Base-by-base conservation (phyloP, 257 asterid species). In the Oldenlandia corymbosa region DNA sequence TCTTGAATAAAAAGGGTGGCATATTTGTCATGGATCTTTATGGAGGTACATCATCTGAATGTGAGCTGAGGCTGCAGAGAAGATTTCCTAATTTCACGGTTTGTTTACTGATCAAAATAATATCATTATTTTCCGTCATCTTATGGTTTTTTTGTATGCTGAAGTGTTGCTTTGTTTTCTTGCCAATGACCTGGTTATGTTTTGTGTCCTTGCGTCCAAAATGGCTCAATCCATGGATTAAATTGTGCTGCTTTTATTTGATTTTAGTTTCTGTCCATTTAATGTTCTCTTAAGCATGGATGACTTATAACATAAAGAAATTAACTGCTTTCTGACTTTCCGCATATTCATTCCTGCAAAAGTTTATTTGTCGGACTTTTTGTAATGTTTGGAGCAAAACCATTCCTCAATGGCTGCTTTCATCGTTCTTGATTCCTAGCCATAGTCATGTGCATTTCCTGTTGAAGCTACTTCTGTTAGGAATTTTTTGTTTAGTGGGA, bases 11-110 rank as follows among this genome's bases (percentile, higher is more conserved):
- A 78, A 87, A 81, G 74, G 95, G 97, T 30, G 99, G 95, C 23
- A 83, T 92, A 49, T 89, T 93, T 69, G 99, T 76, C 66, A 87
- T 90, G 99, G 99, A 93, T 76, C 63, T 93, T 36, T 93, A 93
- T 48, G 99, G 99, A 57, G 99, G 96, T 72, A 82, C 95, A 14
- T 93, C 99, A 64, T 80, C 99, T 0, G 99, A 93, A 79, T 82
- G 95, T n/a, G 84, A 78, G 64, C 75, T 89, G 20, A 83, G 76
- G 78, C 70, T 93, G 85, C 97, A 85, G 88, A 84, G 99, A 80
- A 85, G 71, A 76, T 93, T 93, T 67, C 84, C 97, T 39, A 83
- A 80, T 73, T 93, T 93, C 76, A 93, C 94, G 66, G 97, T 92
- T 77, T 41, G 67, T 59, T 45, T 64, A 24, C 64, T 54, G 30